Evolutionary conservation across 352 stramenopile genomes (phyloP), one percentile per base, ranked within the genome.

Genomic region (Phytophthora pseudosyringae): DNA sequence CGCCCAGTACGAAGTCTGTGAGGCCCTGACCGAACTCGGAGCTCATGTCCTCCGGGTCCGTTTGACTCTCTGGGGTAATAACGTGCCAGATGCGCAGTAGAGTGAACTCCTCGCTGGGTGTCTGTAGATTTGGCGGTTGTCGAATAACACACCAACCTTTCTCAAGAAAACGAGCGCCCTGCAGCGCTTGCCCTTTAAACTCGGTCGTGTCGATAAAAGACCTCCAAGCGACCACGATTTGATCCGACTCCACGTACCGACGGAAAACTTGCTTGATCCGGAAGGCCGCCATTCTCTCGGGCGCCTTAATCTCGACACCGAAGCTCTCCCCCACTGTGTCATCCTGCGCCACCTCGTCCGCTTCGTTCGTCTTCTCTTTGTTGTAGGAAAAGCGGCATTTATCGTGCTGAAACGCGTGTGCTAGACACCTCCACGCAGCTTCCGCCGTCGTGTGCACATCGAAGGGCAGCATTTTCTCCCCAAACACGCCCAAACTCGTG

Each of bases 271-370:
- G 79, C 28, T 85, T 76, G 47, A 89, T 75, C 1, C 64, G 64
- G 60, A 88, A 88, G 33, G 80, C 52, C 11, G 75, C 73, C 13
- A 54, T 71, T n/a, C 67, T 83, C 36, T 74, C 59, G 29, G 83
- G 80, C 5, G 69, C 71, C 32, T 79, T 62, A 29, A 87, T 62
- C 67, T 82, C 73, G 5, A 90, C 59, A 32, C 73, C 75, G 63
- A 87, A 83, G 57, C 76, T 83, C 41, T 90, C 81, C 9, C 77
- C 48, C 21, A 90, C 80, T 9, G 74, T 86, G 44, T 90, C 79
- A 51, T 85, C 74, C 13, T 53, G 46, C 0, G 55, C 11, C 2
- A 59, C 35, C 11, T 58, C 40, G n/a, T n/a, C 31, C 6, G 32
- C 21, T 33, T 58, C 15, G 7, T 43, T n/a, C 21, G 41, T 47